Base-by-base conservation (phyloP, 140 eudicot genomes). In the Oenanthe javanica region DNA sequence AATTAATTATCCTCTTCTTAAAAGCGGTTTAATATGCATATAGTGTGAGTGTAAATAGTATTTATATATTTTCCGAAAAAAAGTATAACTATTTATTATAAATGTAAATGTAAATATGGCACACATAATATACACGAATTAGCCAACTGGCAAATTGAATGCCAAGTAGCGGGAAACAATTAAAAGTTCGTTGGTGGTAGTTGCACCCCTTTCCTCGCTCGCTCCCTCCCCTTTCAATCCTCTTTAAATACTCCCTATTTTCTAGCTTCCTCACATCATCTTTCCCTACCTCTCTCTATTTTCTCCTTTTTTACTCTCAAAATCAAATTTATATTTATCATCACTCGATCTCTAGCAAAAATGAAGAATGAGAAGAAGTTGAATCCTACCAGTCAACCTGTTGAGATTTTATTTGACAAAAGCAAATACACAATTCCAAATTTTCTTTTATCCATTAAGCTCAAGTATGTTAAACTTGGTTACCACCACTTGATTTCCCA, bases 381-480 rank as follows among this genome's bases (percentile, higher is more conserved):
- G 47, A 42, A 63, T 45, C 72, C 72, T 13, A 21, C 8, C 8
- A 21, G 40, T 23, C 54, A 52, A 7, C 25, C 49, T 19, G 67
- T 76, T 18, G 46, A 69, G 36, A 23, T 23, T 25, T 75, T 45
- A 4, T 54, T 75, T 9, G 45, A 75, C 6, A 76, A 42, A 59
- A n/a, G 55, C 61, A 78, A 81, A 0, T 31, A 75, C n/a, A 4
- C 76, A 6, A 86, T 89, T 81, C 97, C 96, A 12, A 89, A 92
- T 77, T 89, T 92, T 64, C 90, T 85, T 9, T 78, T 84, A 14
- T 92, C 97, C 0, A 87, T 92, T 1, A 83, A 81, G 75, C 92
- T 92, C 46, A 92, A 92, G 72, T 92, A 92, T 70, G 97, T 92
- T 8, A 92, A 92, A 83, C 87, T 92, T 47, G 97, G 97, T 15